These are phyloP conservation scores for Neurospora tetraspora DNA, from an alignment of 495 filamentous ascomycete species.

Conservation along the genomic window DNA sequence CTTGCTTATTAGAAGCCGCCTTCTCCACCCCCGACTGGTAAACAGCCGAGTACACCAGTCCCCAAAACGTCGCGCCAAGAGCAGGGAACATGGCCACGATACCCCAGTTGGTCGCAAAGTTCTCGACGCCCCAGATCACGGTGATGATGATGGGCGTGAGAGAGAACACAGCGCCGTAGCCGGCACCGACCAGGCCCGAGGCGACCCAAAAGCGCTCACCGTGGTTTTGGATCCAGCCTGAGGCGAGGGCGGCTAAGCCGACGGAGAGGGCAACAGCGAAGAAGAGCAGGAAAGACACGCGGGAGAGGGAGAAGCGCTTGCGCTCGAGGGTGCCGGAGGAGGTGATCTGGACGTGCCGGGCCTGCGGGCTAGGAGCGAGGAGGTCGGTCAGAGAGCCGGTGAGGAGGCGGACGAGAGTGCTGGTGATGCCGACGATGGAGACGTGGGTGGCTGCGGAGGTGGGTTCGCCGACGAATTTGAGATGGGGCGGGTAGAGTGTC, in stretches of 20 bases:
- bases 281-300: slow-evolving; percentile 66
- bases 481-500: slow-evolving; percentile 60
- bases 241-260: slow-evolving; percentile 66
- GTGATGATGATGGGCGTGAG: slow-evolving; percentile 83
- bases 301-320: slow-evolving; percentile 52
- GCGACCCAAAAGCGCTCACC: slow-evolving; percentile 67
- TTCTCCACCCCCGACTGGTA: slow-evolving; percentile 57
- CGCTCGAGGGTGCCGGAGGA: slow-evolving; percentile 14
- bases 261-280: slow-evolving; percentile 66
- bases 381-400: slow-evolving; percentile 82
- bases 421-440: slow-evolving; percentile 80
- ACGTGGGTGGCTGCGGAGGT: slow-evolving; percentile 80
- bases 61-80: slow-evolving; percentile 74
- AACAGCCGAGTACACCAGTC: slow-evolving; percentile 66
- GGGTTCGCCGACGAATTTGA: slow-evolving; percentile 33
- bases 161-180: slow-evolving; percentile 86
- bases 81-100: slow-evolving; percentile 88
- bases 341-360: slow-evolving; percentile 29
- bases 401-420: slow-evolving; percentile 76
- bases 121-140: slow-evolving; percentile 95
- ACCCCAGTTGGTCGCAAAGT: slow-evolving; percentile 97
- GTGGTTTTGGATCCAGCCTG: slow-evolving; percentile 55
- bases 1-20: slow-evolving; percentile 10
- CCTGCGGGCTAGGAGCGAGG: slow-evolving; percentile 58
- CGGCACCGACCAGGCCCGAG: slow-evolving; percentile 70